Evolutionary conservation across 441 rosid genomes (phyloP).

Genomic region (Populus trichocarpa): DNA sequence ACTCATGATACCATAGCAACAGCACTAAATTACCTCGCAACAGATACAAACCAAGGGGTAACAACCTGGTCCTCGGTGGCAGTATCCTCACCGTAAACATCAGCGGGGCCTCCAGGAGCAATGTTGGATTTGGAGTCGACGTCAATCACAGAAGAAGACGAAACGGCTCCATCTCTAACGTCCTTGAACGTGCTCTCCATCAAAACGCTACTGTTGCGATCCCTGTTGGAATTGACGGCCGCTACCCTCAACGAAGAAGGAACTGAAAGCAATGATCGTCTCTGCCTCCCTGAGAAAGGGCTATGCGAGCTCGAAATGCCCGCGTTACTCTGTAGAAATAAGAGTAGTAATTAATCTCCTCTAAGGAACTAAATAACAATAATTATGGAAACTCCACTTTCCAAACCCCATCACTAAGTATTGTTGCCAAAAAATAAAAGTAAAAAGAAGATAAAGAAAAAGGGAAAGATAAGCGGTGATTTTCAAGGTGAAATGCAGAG

Average conservation of each 20-base stretch:
- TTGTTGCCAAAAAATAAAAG: neutral
- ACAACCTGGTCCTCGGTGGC: slow-evolving; percentile 75
- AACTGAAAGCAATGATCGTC: slow-evolving; percentile 26
- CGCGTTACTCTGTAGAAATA: slow-evolving; percentile 46
- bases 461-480: neutral
- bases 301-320: slow-evolving; percentile 46
- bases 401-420: neutral
- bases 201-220: slow-evolving; percentile 42
- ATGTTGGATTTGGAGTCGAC: slow-evolving; percentile 40
- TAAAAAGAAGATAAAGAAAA: neutral
- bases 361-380: neutral
- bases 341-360: neutral
- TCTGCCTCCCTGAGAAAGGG: slow-evolving; percentile 40
- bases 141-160: slow-evolving; percentile 27
- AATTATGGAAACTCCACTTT: neutral
- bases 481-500: too few relatives aligned
- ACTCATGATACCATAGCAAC: too few relatives aligned
- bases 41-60: slow-evolving; percentile 87
- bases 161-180: slow-evolving; percentile 29
- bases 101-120: slow-evolving; percentile 52
- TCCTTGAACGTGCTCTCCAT: slow-evolving; percentile 43
- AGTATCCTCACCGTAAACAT: slow-evolving; percentile 71
- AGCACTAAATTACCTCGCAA: slow-evolving; percentile 57
- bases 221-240: slow-evolving; percentile 39
- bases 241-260: slow-evolving; percentile 36